phyloP scores from a whole-genome alignment of 768 basidiomycete species.

The Mrakia frigida region DNA sequence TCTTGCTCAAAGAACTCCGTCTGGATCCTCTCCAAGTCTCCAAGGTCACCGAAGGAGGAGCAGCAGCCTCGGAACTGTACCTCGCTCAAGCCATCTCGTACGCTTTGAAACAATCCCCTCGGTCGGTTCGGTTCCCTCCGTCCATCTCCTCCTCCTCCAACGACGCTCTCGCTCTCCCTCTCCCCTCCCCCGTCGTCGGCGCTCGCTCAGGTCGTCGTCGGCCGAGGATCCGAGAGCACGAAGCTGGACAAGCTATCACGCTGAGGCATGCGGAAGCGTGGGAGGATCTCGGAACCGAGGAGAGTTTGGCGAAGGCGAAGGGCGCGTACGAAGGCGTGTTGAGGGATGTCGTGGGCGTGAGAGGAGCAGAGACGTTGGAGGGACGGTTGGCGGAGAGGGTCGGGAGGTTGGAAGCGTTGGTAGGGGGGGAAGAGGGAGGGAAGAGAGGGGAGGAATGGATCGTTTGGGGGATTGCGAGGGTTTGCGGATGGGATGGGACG shows the following conservation, averaged over 20 bases:
- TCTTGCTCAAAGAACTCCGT: no score
- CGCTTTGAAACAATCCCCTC: not conserved
- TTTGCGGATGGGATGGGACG: not conserved
- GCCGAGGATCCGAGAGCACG: not conserved
- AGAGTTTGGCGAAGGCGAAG: slow-evolving; percentile 5
- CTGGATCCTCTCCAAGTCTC: no score
- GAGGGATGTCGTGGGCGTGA: not conserved
- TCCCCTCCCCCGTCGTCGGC: not conserved
- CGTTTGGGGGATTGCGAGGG: slow-evolving; percentile 17
- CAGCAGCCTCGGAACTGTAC: no score
- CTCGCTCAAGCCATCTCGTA: not conserved
- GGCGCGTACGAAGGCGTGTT: slow-evolving; percentile 12
- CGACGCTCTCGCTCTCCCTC: not conserved
- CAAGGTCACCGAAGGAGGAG: no score
- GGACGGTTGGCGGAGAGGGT: slow-evolving; percentile 18
- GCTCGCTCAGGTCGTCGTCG: not conserved
- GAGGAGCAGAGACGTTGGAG: slow-evolving; percentile 22
- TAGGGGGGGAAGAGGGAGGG: not conserved
- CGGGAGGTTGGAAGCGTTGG: slow-evolving; percentile 3
- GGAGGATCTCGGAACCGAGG: not conserved
- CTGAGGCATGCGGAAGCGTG: not conserved
- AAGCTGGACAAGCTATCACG: not conserved
- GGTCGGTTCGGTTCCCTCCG: not conserved
- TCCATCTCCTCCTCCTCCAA: not conserved
- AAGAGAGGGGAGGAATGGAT: slow-evolving; percentile 17